Evolutionary conservation across 106 monocot genomes (phyloP), one percentile per base, ranked within the genome.

Genomic region (Phalaenopsis equestris): DNA sequence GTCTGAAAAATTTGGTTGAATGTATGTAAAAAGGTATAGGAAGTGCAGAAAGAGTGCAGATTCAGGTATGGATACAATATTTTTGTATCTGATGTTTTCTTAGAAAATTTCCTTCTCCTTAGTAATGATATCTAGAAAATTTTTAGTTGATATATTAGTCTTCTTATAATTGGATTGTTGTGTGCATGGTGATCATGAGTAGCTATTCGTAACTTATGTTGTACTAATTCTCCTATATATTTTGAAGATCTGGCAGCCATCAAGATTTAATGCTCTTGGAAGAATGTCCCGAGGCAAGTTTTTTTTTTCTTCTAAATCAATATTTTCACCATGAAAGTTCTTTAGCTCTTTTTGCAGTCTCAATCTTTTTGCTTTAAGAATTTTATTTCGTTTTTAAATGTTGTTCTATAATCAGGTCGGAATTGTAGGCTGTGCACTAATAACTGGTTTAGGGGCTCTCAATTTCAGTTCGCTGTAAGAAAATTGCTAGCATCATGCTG

Each of bases 251-350:
- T 76, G 48, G 76, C 76, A 52, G 18, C 18, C 42, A 49, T 24
- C 49, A 12, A 30, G 76, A 43, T 76, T 23, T 11, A 52, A 76
- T 5, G 81, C 81, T 84, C 23, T 87, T 67, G 84, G 64, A 81
- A n/a, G 58, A 56, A 81, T 73, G 41, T 81, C 41, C 1, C 76
- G 47, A 84, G 75, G 87, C 80, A 81, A 81, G 80, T 78, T 81
- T 43, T n/a, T 73, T 2, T 4, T 65, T 41, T 77, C 30, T n/a
- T 17, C 52, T 76, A 30, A 30, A 30, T 30, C 30, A 30, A 30
- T 30, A 30, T 24, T 76, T 19, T 80, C 52, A 12, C 24, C 49
- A 7, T 41, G 56, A 41, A 43, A n/a, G 3, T 12, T n/a, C 41
- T 79, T 61, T 38, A 68, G 15, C 6, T 2, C 19, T 39, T 17